A percentile compares a stretch with the other conserved stretches of the same genome.
Conservation (phyloP, 1,139 yeast genomes). For the Candida pseudocylindracea region DNA sequence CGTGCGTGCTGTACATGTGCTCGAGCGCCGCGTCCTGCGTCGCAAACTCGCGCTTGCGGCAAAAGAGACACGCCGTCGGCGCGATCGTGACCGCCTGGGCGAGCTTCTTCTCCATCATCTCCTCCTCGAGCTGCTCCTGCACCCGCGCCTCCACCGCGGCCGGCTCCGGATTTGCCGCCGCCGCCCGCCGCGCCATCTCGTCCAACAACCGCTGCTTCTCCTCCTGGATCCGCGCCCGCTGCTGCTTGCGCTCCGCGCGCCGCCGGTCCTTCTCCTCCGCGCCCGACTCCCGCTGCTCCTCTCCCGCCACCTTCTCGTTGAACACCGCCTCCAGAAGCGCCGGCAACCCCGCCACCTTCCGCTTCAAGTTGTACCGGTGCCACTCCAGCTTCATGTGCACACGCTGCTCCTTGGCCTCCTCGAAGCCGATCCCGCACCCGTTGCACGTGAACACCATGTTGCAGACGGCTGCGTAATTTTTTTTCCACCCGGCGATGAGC, state of each 20-base stretch:
- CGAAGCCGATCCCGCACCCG: constrained; percentile 65
- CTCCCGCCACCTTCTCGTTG: constrained; percentile 41
- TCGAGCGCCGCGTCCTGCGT: constrained; percentile 37
- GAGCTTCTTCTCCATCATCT: constrained; percentile 29
- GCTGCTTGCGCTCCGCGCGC: neutral
- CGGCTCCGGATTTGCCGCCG: neutral
- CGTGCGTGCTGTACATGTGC: constrained; percentile 48
- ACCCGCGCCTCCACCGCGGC: constrained; percentile 2
- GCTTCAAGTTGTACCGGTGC: constrained; percentile 83
- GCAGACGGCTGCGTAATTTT: neutral
- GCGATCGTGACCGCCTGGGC: constrained; percentile 49
- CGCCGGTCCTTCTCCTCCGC: constrained; percentile 6
- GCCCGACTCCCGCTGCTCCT: constrained; percentile 7
- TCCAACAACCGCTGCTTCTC: neutral
- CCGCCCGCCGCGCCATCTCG: no score
- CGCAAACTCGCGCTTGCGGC: constrained; percentile 26
- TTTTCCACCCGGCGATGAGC: no score
- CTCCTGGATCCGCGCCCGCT: neutral
- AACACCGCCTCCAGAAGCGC: constrained; percentile 63
- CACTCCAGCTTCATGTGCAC: constrained; percentile 91
- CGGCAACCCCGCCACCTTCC: constrained; percentile 72
- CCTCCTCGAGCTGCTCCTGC: constrained; percentile 14
- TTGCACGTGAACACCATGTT: constrained; percentile 43
- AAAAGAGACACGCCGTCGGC: constrained; percentile 57
- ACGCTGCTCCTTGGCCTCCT: constrained; percentile 62